phyloP scores from a whole-genome alignment of 2,329 filamentous ascomycete species.

The Alternaria consortialis region DNA sequence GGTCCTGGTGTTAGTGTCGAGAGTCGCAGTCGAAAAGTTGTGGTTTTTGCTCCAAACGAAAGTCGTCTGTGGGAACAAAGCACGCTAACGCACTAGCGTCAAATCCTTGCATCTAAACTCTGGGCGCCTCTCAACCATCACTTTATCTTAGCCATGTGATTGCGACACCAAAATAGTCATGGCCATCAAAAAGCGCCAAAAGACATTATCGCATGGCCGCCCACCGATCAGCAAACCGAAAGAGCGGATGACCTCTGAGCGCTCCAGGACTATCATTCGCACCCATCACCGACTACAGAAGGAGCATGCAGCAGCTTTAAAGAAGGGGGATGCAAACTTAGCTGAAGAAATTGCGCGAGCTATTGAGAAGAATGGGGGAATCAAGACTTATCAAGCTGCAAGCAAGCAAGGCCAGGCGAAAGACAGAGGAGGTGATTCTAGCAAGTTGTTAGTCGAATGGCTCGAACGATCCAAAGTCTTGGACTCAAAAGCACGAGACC shows the following conservation, averaged over 20 bases:
- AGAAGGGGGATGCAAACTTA: constrained; percentile 51
- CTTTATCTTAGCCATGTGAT: constrained; percentile 9
- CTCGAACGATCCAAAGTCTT: constrained; percentile 51
- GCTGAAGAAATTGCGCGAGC: constrained; percentile 57
- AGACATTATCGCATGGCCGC: constrained; percentile 46
- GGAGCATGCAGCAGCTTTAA: constrained; percentile 61
- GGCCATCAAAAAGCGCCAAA: constrained; percentile 46
- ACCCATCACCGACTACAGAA: constrained; percentile 69
- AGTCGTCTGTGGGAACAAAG: constrained; percentile 23
- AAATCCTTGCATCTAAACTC: constrained; percentile 20
- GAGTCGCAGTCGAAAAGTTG: constrained; percentile 35
- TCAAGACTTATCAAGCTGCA: constrained; percentile 68
- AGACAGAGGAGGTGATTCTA: constrained; percentile 70
- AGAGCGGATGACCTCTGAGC: constrained; percentile 62
- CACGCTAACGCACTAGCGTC: constrained; percentile 32
- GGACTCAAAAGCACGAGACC: constrained; percentile 15
- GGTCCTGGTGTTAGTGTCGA: constrained; percentile 47
- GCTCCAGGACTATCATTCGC: constrained; percentile 66
- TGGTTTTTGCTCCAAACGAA: constrained; percentile 13
- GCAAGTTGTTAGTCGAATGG: constrained; percentile 68
- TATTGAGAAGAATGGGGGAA: constrained; percentile 66
- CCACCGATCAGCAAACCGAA: constrained; percentile 41
- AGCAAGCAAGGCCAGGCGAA: constrained; percentile 69
- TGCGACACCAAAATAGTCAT: constrained; percentile 22
- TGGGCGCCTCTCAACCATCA: constrained; percentile 21